Conservation (phyloP, 768 basidiomycete genomes). For the Lactarius tabidus region DNA sequence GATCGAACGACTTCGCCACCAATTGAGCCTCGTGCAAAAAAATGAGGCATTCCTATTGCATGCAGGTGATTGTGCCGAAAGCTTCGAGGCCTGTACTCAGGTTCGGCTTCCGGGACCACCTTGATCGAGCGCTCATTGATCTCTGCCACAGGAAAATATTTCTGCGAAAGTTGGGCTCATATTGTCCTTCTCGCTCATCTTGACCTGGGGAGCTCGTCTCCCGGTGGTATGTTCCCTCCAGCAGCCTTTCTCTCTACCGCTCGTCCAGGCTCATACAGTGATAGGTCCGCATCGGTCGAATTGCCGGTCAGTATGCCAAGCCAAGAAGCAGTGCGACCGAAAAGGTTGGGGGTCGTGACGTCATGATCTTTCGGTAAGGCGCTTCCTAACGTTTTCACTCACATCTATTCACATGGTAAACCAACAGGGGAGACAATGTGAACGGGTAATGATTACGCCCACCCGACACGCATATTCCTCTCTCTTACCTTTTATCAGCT, state of each 20-base stretch:
- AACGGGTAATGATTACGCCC: conserved; percentile 59
- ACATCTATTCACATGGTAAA: background rate
- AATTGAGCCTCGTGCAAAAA: conserved; percentile 72
- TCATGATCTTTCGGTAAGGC: conserved; percentile 78
- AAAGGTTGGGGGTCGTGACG: conserved; percentile 66
- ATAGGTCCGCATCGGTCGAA: conserved; percentile 80
- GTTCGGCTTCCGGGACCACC: conserved; percentile 37
- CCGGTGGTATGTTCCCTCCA: conserved; percentile 66
- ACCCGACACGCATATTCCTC: background rate
- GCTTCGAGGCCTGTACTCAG: conserved; percentile 87
- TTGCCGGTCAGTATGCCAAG: conserved; percentile 96
- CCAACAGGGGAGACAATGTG: conserved; percentile 87
- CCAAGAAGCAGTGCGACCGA: conserved; percentile 85
- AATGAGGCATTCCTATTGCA: conserved; percentile 93
- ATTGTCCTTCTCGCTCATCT: conserved; percentile 90
- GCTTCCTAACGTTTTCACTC: background rate
- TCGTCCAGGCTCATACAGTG: conserved; percentile 18
- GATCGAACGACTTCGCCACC: conserved; percentile 81
- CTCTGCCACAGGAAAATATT: conserved; percentile 66
- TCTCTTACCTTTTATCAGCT: conserved; percentile 36
- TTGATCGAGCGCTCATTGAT: background rate
- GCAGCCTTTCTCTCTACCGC: background rate
- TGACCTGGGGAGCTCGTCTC: conserved; percentile 88
- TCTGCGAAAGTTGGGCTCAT: conserved; percentile 86
- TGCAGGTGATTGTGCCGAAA: conserved; percentile 97